phyloP scores from a whole-genome alignment of 495 filamentous ascomycete species.

The Mytilinidion resinicola region DNA sequence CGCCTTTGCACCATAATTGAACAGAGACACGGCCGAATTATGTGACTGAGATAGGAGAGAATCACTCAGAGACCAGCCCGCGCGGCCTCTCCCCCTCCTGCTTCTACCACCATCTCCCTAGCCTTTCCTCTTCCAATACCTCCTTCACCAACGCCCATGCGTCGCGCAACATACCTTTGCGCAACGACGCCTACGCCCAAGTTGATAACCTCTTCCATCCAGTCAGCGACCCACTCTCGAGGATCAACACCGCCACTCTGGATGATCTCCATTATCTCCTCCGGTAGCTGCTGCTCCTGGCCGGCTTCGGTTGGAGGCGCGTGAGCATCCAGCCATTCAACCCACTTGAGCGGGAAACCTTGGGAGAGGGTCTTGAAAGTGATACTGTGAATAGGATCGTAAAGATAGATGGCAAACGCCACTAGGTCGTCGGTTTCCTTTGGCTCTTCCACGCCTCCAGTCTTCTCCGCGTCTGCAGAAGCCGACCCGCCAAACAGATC shows the following conservation, averaged over 20 bases:
- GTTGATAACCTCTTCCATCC: conserved; percentile 85
- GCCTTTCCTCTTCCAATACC: conserved; percentile 75
- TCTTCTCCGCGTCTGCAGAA: conserved; percentile 41
- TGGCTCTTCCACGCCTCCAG: conserved; percentile 46
- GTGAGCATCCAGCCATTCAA: conserved; percentile 83
- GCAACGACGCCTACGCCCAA: conserved; percentile 78
- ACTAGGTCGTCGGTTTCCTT: conserved; percentile 54
- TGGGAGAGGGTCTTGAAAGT: conserved; percentile 81
- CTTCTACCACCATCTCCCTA: conserved; percentile 63
- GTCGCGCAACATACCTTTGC: conserved; percentile 89
- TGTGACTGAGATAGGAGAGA: neutral
- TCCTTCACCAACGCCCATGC: conserved; percentile 92
- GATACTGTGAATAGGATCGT: conserved; percentile 90
- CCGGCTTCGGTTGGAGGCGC: conserved; percentile 43
- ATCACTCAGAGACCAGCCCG: conserved; percentile 45
- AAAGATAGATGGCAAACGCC: conserved; percentile 81
- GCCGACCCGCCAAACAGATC: conserved; percentile 61
- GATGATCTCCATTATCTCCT: conserved; percentile 82
- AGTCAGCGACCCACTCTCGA: conserved; percentile 93
- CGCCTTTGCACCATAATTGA: too few species aligned
- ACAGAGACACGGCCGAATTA: too few species aligned
- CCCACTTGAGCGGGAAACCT: conserved; percentile 76
- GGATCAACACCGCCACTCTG: conserved; percentile 87
- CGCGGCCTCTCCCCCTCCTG: conserved; percentile 76
- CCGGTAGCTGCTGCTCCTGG: conserved; percentile 50